These are phyloP conservation scores for Adansonia gregorii DNA, from an alignment of 441 rosid genomes.

Conservation along the genomic window DNA sequence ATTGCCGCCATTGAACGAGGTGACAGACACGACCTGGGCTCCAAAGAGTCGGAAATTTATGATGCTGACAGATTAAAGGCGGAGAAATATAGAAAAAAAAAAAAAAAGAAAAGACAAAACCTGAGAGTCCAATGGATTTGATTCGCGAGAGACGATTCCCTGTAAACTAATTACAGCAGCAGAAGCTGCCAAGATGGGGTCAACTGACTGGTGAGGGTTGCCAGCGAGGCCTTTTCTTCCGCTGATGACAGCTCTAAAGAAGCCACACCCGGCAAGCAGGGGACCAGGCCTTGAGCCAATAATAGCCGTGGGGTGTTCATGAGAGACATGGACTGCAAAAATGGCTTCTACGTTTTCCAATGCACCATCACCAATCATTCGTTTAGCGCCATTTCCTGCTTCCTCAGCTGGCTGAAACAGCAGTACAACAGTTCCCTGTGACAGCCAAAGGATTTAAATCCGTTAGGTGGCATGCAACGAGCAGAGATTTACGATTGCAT, in stretches of 20 bases:
- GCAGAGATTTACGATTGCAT: too few species aligned
- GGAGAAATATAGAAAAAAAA: neutral
- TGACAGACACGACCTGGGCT: slow-evolving; percentile 78
- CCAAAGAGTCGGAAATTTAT: neutral
- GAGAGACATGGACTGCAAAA: slow-evolving; percentile 84
- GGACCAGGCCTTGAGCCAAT: slow-evolving; percentile 90
- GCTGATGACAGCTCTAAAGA: slow-evolving; percentile 67
- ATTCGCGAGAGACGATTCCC: slow-evolving; percentile 86
- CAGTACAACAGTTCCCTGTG: slow-evolving; percentile 77
- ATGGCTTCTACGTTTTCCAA: slow-evolving; percentile 76
- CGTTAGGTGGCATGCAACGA: too few species aligned
- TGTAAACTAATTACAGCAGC: slow-evolving; percentile 80
- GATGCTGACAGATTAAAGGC: neutral
- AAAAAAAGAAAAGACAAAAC: slow-evolving; percentile 31
- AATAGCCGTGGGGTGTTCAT: slow-evolving; percentile 66
- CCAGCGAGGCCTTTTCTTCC: slow-evolving; percentile 33
- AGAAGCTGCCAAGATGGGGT: slow-evolving; percentile 74
- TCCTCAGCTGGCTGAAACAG: slow-evolving; percentile 95
- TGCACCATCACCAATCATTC: slow-evolving; percentile 77
- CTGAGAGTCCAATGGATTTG: slow-evolving; percentile 85
- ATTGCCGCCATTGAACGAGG: slow-evolving; percentile 68
- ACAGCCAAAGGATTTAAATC: slow-evolving; percentile 1
- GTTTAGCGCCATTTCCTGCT: slow-evolving; percentile 92
- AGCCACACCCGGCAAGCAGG: slow-evolving; percentile 88
- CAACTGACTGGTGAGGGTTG: slow-evolving; percentile 38